A percentile compares a stretch with the other conserved stretches of the same genome.
These are phyloP conservation scores for Verticillium nonalfalfae DNA, from an alignment of 2,329 filamentous ascomycete genomes.

Conservation along the genomic window DNA sequence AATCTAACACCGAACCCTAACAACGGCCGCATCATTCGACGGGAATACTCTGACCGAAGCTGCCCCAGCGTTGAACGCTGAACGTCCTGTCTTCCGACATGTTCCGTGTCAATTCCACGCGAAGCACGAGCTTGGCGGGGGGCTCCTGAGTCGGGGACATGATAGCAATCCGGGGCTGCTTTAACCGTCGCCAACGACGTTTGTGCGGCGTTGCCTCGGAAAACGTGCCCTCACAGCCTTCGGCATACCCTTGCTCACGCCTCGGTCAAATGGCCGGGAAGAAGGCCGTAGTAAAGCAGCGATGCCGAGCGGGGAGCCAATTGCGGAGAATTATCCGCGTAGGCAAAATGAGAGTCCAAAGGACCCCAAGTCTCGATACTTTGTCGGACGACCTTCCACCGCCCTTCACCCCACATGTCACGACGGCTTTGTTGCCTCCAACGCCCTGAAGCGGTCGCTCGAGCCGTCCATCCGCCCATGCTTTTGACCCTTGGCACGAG, in stretches of 20 bases:
- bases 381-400: background rate
- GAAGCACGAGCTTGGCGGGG: background rate
- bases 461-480: conserved; percentile 10
- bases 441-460: conserved; percentile 7
- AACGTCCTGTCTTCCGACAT: background rate
- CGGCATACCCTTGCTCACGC: background rate
- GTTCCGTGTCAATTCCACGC: background rate
- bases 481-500: conserved; percentile 4
- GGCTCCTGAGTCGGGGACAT: background rate
- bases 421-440: background rate
- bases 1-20: background rate
- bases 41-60: background rate
- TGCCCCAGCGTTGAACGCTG: background rate
- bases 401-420: background rate
- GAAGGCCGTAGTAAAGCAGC: background rate
- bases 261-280: background rate
- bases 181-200: background rate
- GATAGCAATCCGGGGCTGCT: background rate
- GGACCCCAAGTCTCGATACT: conserved; percentile 1
- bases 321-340: conserved; percentile 3
- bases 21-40: background rate
- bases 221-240: background rate
- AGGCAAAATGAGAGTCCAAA: background rate
- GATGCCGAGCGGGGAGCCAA: background rate
- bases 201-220: background rate